A percentile compares a stretch with the other conserved stretches of the same genome.
Conservation (phyloP, 1,284 basidiomycete species). For the Cryptococcus sp. region DNA sequence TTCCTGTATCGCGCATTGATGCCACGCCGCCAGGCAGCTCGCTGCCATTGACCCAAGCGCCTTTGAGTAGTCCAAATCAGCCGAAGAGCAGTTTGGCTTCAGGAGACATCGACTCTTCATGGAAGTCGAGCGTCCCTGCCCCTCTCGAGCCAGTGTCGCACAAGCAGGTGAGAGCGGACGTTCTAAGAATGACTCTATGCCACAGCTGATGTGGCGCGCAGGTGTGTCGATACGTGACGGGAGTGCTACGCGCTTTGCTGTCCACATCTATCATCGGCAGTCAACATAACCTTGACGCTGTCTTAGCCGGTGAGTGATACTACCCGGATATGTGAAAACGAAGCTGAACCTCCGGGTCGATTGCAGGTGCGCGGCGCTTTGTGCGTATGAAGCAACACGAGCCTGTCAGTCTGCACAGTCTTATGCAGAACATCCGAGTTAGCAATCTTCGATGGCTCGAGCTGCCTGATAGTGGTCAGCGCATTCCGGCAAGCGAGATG, state of each 20-base stretch:
- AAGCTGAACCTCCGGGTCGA: not conserved
- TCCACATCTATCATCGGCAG: slow-evolving; percentile 79
- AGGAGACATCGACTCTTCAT: no score
- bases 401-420: slow-evolving; percentile 72
- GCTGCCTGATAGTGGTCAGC: slow-evolving; percentile 14
- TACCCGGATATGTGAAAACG: not conserved
- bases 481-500: slow-evolving; percentile 65
- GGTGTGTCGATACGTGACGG: slow-evolving; percentile 70
- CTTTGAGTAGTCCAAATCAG: no score
- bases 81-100: no score
- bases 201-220: slow-evolving; percentile 37
- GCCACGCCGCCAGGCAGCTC: no score
- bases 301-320: slow-evolving; percentile 63
- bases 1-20: no score
- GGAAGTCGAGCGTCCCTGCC: not conserved
- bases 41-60: no score
- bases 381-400: slow-evolving; percentile 78
- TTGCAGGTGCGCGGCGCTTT: slow-evolving; percentile 69
- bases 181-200: no score
- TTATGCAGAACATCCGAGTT: slow-evolving; percentile 75
- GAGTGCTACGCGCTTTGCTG: slow-evolving; percentile 70
- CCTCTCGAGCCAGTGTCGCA: slow-evolving; percentile 18
- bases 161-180: slow-evolving; percentile 52
- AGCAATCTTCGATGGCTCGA: slow-evolving; percentile 81
- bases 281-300: slow-evolving; percentile 64